These are phyloP conservation scores for Penicillium sp. DNA, from an alignment of 2,329 filamentous ascomycete species.

Conservation along the genomic window DNA sequence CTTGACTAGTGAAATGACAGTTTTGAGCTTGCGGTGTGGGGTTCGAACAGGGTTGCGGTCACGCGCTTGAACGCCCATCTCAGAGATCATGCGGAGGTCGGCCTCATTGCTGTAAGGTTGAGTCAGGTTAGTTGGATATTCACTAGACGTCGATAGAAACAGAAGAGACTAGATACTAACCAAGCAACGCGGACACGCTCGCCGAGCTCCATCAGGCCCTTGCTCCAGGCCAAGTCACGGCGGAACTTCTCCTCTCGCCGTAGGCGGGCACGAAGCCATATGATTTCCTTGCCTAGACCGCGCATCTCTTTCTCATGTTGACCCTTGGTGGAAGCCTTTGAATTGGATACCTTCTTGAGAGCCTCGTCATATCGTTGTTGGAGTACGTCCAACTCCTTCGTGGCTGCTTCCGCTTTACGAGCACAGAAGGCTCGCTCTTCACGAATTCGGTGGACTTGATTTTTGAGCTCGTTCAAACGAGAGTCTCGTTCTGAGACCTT, in stretches of 20 bases:
- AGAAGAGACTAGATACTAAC: conserved; percentile 56
- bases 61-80: conserved; percentile 69
- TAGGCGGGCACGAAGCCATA: conserved; percentile 82
- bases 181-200: conserved; percentile 66
- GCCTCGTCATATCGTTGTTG: conserved; percentile 66
- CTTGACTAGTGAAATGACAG: conserved; percentile 45
- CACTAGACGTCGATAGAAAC: background rate
- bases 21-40: conserved; percentile 45
- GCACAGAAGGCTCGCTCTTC: conserved; percentile 48
- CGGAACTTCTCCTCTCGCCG: conserved; percentile 79
- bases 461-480: conserved; percentile 57
- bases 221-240: conserved; percentile 79
- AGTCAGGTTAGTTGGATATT: conserved; percentile 25
- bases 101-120: conserved; percentile 73
- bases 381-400: conserved; percentile 47
- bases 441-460: conserved; percentile 65
- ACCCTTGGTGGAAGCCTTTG: conserved; percentile 46
- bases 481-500: conserved; percentile 70
- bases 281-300: conserved; percentile 84
- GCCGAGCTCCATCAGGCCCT: conserved; percentile 82
- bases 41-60: conserved; percentile 33
- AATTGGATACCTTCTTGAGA: conserved; percentile 47
- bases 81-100: conserved; percentile 79
- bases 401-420: conserved; percentile 43
- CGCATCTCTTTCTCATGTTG: conserved; percentile 66